Base-by-base conservation (phyloP, 768 basidiomycete genomes). In the Rhizopogon sp. region DNA sequence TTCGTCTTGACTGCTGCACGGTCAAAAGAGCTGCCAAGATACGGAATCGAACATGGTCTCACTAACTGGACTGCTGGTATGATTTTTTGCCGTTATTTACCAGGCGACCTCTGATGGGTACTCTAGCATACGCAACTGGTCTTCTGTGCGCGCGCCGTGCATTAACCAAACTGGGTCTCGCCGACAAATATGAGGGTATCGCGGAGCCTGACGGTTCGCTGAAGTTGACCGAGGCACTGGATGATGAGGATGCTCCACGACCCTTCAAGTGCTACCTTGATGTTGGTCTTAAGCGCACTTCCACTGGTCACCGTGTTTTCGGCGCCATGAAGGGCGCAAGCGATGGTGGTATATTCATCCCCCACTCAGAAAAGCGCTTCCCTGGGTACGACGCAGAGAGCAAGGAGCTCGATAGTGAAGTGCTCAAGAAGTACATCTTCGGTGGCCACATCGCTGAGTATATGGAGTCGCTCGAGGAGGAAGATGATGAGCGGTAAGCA, bases 201-300 rank as follows among this genome's bases (percentile, higher is more conserved):
- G 67, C 82, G 33, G 93, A 98, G 74, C 89, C 97, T 17, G 88
- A 95, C 67, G 97, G 97, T 58, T 87, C 87, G 28, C 71, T 96
- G 64, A 74, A 77, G 51, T 59, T 93, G 66, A 95, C 87, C n/a
- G 91, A 98, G 74, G 73, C 83, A 50, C 79, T 94, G 55, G 93
- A 92, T 52, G 91, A 83, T 10, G 94, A 98, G 55, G 93, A 94
- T 66, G 92, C 91, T 47, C 95, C 96, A 45, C 84, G 95, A 55
- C 97, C 97, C n/a, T 99, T 99, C 86, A 99, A 98, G 76, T 85
- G 83, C 68, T 99, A 90, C 82, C 93, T 99, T 66, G 97, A 98
- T 70, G 96, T 97, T 72, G 97, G 97, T 75, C 82, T 99, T 67
- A 93, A 87, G 76, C 92, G 95, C 66, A 99, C 97, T 43, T 95